A percentile compares a stretch with the other conserved stretches of the same genome.
Conservation (phyloP, 2,329 filamentous ascomycete species). For the Elsinoe perseae region DNA sequence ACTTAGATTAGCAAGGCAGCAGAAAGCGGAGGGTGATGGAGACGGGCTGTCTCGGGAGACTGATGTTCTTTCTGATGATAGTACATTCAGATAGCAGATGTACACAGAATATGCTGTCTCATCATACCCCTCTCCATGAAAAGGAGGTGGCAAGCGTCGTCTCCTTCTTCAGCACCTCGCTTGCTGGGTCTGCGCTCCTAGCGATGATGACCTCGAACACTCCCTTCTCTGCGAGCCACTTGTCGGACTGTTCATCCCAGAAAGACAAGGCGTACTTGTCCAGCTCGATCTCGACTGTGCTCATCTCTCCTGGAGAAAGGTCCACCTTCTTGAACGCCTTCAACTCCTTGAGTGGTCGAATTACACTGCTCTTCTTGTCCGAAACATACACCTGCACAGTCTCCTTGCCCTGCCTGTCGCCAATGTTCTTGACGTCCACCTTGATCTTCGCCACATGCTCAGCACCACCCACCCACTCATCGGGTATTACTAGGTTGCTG, state of each 20-base stretch:
- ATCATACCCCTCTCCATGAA: not conserved
- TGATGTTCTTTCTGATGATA: not conserved
- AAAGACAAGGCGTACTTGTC: conserved; percentile 61
- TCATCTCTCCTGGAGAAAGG: conserved; percentile 50
- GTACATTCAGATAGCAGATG: not conserved
- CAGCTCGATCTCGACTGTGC: conserved; percentile 49
- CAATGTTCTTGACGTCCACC: conserved; percentile 50
- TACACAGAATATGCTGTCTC: not conserved
- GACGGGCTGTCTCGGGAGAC: not conserved
- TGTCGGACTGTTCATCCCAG: conserved; percentile 59
- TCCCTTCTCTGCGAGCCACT: conserved; percentile 61
- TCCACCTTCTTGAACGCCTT: conserved; percentile 60
- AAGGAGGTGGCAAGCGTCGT: not conserved
- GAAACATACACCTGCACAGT: conserved; percentile 61
- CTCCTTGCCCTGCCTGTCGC: conserved; percentile 51
- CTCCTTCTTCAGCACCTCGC: conserved; percentile 34
- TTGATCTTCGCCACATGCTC: conserved; percentile 37
- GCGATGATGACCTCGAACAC: conserved; percentile 56
- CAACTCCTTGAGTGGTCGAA: conserved; percentile 61
- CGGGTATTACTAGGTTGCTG: conserved; percentile 46
- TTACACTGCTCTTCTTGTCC: conserved; percentile 56
- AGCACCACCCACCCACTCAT: conserved; percentile 36
- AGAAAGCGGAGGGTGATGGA: not conserved
- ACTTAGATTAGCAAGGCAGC: not conserved
- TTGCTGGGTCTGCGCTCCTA: conserved; percentile 39